Evolutionary conservation across 2,329 filamentous ascomycete species (phyloP), one percentile per base, ranked within the genome.

Genomic region (Alternaria gansuensis): DNA sequence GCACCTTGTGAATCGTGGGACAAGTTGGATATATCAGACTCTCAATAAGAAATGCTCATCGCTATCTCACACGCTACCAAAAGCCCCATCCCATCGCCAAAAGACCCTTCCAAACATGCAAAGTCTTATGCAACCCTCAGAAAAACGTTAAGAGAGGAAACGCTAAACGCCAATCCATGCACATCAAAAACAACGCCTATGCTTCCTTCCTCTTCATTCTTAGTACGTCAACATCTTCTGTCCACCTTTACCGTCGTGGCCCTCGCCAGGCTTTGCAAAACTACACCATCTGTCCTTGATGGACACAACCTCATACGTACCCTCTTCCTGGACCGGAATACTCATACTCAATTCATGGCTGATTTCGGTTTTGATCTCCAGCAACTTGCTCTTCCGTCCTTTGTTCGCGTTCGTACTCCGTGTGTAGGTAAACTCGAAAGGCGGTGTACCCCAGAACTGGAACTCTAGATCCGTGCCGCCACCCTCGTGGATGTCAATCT

Each of bases 351-450:
- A 86, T 71, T 96, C 92, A 63, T 93, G 87, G 48, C 90, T 94
- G 17, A 90, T 84, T 69, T 97, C 93, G 66, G 95, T 93, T 68
- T 91, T 87, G 65, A 96, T 97, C 80, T 99, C 96, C 17, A 99
- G 83, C 33, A 99, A 86, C 69, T 70, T 73, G 43, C 71, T 90
- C 77, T 92, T 91, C 67, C 72, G 72, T 1, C 78, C 77, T 11
- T 71, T 70, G 1, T 90, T 90, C n/a, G 88, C 88, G 75, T 97
- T 97, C 43, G 92, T 92, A 78, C 90, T 95, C 62, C 95, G 86
- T 21, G 93, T 98, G 77, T 96, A 98, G 57, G 94, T 97, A 75
- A 98, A 99, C 79, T 98, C 95, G 72, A 99, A 99, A 1, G 95
- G 95, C 62, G 95, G 93, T 5, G 91, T 93, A 56, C 96, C 95